Base-by-base conservation (phyloP, 352 stramenopile genomes). In the Globisporangium orthogonon region DNA sequence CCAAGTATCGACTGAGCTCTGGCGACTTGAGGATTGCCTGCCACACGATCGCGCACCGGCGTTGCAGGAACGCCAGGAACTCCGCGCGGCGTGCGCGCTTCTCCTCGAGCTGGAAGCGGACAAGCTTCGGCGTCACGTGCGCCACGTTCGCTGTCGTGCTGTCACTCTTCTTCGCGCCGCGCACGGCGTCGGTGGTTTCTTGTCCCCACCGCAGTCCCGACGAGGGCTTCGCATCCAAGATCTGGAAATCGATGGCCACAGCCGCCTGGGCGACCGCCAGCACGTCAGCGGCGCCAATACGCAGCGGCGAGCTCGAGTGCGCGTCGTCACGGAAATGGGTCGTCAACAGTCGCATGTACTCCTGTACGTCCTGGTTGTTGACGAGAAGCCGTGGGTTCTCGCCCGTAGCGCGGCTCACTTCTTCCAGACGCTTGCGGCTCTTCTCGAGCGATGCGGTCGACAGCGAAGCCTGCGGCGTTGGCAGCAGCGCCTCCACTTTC, bases 31-130 rank as follows among this genome's bases (percentile, higher is more conserved):
- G 54, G 44, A 93, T 74, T 50, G 71, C 76, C 4, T 77, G 60
- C 83, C 83, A 93, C 7, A 87, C 78, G 9, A 67, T 64, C 5
- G 50, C 61, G 58, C 80, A 91, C 7, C 78, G 79, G 40, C 68
- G 73, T 40, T 88, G 69, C 29, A 95, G 47, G 46, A 95, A 95
- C 7, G 65, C 54, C 31, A 90, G 54, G 33, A 93, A 91, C 29
- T 74, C 66, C 18, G 69, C 58, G 35, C 86, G 79, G 13, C 79
- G 73, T 52, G 69, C 67, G 23, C 66, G 64, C 53, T 95, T 95
- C 55, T 95, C 83, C 65, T 93, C 77, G 9, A 95, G 63, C 52
- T 95, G 85, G 51, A 88, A 93, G 7, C 84, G 82, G 47, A 93
- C 79, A n/a, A 95, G 69, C 49, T 93, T 92, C 0, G 85, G 85